Conservation (phyloP, 1,284 basidiomycete genomes). For the Puccinia sorghi region DNA sequence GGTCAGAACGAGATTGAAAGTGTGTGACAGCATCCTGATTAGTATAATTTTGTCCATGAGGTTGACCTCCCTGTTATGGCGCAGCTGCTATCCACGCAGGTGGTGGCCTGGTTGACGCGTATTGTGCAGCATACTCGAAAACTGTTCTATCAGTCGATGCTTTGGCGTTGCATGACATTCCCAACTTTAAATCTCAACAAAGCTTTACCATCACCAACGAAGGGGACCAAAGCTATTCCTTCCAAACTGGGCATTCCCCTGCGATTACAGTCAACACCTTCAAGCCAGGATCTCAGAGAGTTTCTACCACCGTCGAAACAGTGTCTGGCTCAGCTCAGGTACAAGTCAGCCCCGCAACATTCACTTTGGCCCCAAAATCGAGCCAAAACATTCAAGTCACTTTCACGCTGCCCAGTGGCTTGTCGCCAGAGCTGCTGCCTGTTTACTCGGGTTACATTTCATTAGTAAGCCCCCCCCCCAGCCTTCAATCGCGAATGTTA, state of each 20-base stretch:
- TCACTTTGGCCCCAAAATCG: slow-evolving; percentile 8
- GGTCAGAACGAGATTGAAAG: slow-evolving; percentile 9
- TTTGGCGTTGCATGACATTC: slow-evolving; percentile 18
- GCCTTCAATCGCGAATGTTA: not conserved
- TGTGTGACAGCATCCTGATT: not conserved
- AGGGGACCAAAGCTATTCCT: slow-evolving; percentile 30
- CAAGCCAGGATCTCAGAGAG: slow-evolving; percentile 5
- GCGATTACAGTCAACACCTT: slow-evolving; percentile 35
- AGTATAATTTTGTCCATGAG: not conserved
- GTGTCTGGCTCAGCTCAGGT: slow-evolving; percentile 22
- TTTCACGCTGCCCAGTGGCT: slow-evolving; percentile 19
- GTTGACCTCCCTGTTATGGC: not conserved
- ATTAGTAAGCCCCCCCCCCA: slow-evolving; percentile 15
- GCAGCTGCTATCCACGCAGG: slow-evolving; percentile 38
- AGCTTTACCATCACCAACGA: slow-evolving; percentile 36
- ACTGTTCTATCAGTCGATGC: slow-evolving; percentile 28
- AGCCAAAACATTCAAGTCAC: slow-evolving; percentile 32
- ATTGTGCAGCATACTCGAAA: slow-evolving; percentile 30
- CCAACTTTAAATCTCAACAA: slow-evolving; percentile 31
- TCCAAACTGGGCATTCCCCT: slow-evolving; percentile 23
- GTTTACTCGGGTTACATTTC: slow-evolving; percentile 45
- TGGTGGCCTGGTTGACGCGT: slow-evolving; percentile 45
- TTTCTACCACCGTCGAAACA: not conserved
- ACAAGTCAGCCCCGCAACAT: slow-evolving; percentile 8
- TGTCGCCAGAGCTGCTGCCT: slow-evolving; percentile 15